Percentiles rank a stretch among this genome's conserved stretches.
phyloP scores from a whole-genome alignment of 805 yeast species.

The Kodamaea kaohsiungensis region DNA sequence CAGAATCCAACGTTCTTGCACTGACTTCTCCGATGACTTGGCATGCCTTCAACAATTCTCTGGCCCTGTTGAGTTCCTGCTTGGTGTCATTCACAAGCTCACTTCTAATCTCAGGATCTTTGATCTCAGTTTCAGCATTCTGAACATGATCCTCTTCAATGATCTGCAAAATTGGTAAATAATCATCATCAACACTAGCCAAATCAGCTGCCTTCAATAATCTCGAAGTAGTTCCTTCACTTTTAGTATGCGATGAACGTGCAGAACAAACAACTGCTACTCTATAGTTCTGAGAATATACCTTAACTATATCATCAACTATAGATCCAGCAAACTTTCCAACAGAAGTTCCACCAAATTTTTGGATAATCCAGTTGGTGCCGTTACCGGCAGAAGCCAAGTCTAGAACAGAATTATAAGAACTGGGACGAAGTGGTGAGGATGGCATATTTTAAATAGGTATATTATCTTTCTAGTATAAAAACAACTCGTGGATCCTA shows the following conservation, averaged over 20 bases:
- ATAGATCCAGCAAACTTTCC: slow-evolving; percentile 91
- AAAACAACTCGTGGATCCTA: background rate
- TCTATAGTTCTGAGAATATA: slow-evolving; percentile 55
- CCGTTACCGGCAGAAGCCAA: slow-evolving; percentile 18
- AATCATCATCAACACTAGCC: slow-evolving; percentile 64
- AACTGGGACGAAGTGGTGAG: slow-evolving; percentile 18
- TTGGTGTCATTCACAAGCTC: slow-evolving; percentile 60
- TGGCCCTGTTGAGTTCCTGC: slow-evolving; percentile 65
- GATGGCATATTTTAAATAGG: slow-evolving; percentile 4
- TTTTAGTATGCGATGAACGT: slow-evolving; percentile 84
- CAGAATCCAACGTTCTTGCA: slow-evolving; percentile 81
- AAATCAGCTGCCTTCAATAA: slow-evolving; percentile 80
- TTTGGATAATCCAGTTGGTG: slow-evolving; percentile 59
- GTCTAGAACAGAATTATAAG: slow-evolving; percentile 45
- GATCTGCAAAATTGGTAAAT: slow-evolving; percentile 56
- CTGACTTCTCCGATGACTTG: slow-evolving; percentile 90
- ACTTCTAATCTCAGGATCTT: slow-evolving; percentile 44
- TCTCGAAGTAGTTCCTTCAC: slow-evolving; percentile 94
- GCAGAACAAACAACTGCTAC: slow-evolving; percentile 98
- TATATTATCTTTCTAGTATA: background rate
- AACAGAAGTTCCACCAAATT: slow-evolving; percentile 96
- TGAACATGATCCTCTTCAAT: slow-evolving; percentile 76
- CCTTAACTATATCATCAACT: slow-evolving; percentile 79
- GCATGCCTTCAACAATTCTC: slow-evolving; percentile 78
- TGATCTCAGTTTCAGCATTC: slow-evolving; percentile 64